Evolutionary conservation across 2,329 filamentous ascomycete genomes (phyloP), one percentile per base, ranked within the genome.

Genomic region (Hymenoscyphus repandus): DNA sequence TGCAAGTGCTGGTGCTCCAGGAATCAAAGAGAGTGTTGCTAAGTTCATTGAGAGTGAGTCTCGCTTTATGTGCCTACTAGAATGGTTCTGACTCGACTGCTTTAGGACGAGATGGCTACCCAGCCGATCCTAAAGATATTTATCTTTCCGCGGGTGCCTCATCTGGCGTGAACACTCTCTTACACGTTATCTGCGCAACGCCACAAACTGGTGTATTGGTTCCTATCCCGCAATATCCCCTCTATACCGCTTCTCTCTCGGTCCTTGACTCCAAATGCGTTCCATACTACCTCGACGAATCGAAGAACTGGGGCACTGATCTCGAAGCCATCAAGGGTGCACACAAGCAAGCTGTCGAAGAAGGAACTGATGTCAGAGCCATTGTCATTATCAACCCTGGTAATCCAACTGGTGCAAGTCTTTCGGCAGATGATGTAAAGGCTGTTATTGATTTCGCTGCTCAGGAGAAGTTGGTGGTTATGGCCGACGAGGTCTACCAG

Each of bases 401-500:
- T 53, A 99, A 99, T 74, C 93, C 93, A 3, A 99, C 93, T 2
- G 93, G 93, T 59, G 90, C 90, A 45, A 93, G 86, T 47, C 80
- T 99, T 15, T 76, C 85, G 33, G 79, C 86, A 58, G 78, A 82
- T 17, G 90, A 96, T 65, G 84, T 99, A 69, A 83, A 85, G 64
- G 78, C 79, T 46, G 88, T 97, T n/a, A 79, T 97, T 60, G 82
- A 93, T 58, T 86, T 96, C 57, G 92, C 93, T 36, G 85, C 83
- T 27, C 78, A 91, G 69, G 83, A 96, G 76, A 82, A 85, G 62
- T 79, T 99, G 22, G 90, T 97, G 50, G 77, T 97, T 58, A 81
- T 99, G 64, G 93, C 93, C 47, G 93, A 99, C 66, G 93, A 99
- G 72, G 93, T 99, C 34, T 99, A 99, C 80, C 93, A 99, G 74